These are phyloP conservation scores for Aspergillus chevalieri DNA, from an alignment of 2,329 filamentous ascomycete species.

Conservation along the genomic window DNA sequence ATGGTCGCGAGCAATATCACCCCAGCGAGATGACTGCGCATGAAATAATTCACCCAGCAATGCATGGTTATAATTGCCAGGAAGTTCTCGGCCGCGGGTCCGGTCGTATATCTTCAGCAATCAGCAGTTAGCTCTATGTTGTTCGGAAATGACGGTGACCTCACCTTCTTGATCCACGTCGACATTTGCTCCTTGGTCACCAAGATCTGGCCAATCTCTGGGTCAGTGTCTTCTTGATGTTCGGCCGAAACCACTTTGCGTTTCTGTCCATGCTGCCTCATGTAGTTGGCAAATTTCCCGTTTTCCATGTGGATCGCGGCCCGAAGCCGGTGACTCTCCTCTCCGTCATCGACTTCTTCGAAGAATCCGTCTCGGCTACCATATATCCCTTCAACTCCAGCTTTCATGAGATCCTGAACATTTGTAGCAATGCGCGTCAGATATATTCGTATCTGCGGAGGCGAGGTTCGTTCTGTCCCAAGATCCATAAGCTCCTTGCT, in stretches of 20 bases:
- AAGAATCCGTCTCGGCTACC: constrained; percentile 9
- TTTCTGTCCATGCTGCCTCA: constrained; percentile 13
- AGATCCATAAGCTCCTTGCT: constrained; percentile 10
- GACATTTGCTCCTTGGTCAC: constrained; percentile 11
- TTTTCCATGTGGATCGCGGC: constrained; percentile 16
- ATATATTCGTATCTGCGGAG: constrained; percentile 14
- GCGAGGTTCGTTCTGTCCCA: constrained; percentile 8
- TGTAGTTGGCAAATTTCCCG: constrained; percentile 12
- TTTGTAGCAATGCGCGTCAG: constrained; percentile 14
- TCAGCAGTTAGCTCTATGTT: too few relatives aligned
- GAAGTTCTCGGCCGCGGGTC: too few relatives aligned
- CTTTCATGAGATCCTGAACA: constrained; percentile 13
- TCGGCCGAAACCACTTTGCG: constrained; percentile 6
- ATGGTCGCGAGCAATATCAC: too few relatives aligned
- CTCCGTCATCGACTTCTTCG: neutral
- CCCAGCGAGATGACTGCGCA: too few relatives aligned
- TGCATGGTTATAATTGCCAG: too few relatives aligned
- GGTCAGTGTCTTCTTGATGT: neutral
- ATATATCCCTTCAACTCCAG: constrained; percentile 18
- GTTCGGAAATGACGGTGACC: too few relatives aligned
- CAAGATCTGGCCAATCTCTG: constrained; percentile 6
- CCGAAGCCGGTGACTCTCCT: constrained; percentile 9
- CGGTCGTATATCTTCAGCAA: too few relatives aligned
- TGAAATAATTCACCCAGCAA: too few relatives aligned
- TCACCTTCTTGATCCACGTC: constrained; percentile 15